Conservation (phyloP, 2,329 filamentous ascomycete genomes). For the Akanthomyces lecanii region DNA sequence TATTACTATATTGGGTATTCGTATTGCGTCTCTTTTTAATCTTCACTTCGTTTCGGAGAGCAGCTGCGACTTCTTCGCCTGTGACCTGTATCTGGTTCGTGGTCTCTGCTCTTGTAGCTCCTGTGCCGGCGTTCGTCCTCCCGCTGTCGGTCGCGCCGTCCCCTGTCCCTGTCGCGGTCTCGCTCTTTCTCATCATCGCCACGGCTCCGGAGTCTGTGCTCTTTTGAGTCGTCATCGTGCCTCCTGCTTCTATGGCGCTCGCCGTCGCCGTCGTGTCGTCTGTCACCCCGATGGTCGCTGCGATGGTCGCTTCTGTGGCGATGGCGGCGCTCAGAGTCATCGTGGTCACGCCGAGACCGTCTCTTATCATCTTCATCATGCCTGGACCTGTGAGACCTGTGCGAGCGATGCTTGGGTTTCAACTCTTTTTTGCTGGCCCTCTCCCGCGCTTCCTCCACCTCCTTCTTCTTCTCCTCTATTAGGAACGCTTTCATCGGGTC, state of each 20-base stretch:
- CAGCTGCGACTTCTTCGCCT: constrained; percentile 38
- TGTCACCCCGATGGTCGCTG: constrained; percentile 24
- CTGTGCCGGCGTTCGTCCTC: constrained; percentile 20
- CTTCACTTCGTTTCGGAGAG: constrained; percentile 35
- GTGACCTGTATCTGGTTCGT: constrained; percentile 20
- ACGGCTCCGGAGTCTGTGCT: constrained; percentile 10
- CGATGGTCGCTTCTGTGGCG: constrained; percentile 21
- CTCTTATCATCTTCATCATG: constrained; percentile 25
- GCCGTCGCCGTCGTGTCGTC: constrained; percentile 25
- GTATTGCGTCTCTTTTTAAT: constrained; percentile 22
- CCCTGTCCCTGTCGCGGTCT: constrained; percentile 26
- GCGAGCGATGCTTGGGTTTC: constrained; percentile 44
- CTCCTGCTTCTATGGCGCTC: constrained; percentile 27
- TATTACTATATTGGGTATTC: constrained; percentile 22
- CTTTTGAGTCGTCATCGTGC: constrained; percentile 27
- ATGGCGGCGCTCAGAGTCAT: constrained; percentile 1
- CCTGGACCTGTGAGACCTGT: constrained; percentile 42
- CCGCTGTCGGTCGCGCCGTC: constrained; percentile 19
- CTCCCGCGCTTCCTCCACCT: constrained; percentile 67
- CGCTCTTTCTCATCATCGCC: constrained; percentile 19
- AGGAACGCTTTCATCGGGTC: constrained; percentile 96
- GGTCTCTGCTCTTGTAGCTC: constrained; percentile 14
- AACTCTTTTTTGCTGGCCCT: constrained; percentile 46
- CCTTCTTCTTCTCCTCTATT: constrained; percentile 86
- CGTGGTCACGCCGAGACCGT: constrained; percentile 18